Evolutionary conservation across 2,329 filamentous ascomycete genomes (phyloP), one percentile per base, ranked within the genome.

Genomic region (Paecilomyces sp.): DNA sequence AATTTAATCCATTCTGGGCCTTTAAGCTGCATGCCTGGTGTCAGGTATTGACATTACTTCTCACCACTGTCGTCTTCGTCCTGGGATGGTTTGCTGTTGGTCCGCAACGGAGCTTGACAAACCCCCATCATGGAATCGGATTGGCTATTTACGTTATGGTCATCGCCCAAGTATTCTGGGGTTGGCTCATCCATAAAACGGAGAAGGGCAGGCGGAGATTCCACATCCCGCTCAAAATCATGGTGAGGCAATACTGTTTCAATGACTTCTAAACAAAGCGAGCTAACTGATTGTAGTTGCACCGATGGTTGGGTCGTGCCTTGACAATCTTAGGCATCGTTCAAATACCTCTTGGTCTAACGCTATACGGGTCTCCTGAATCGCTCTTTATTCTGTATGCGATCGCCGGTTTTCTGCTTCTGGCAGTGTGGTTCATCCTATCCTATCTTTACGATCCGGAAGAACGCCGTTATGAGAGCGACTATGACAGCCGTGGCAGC

Each of bases 321-420:
- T 85, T 93, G 67, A 88, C 90, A 2, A 75, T 97, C 18, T 80
- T 99, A 3, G 94, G 91, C 0, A 87, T 97, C 64, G 83, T 88
- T 3, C 94, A 99, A 71, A 85, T 99, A 11, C 89, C 94, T 0
- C 81, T 99, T 0, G 94, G 94, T 0, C 80, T 99, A 54, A 92
- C 92, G 0, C 81, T 99, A 1, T 99, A 97, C 69, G 94, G 94
- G 5, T 96, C 92, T 31, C 93, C 94, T 4, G 86, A 88, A 68
- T 85, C 83, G 41, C 82, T 92, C 3, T 99, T 97, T 72, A 86
- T 99, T 57, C 79, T 97, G 3, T 99, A 89, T 69, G 83, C 92
- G 0, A 63, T 97, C 0, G 93, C 88, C 80, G 88, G 89, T 72
- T 84, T 85, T 30, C 81, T 89, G 18, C 77, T 97, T 34, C 66